A percentile compares a stretch with the other conserved stretches of the same genome.
Conservation (phyloP, 495 filamentous ascomycete species). For the Cetradonia linearis region DNA sequence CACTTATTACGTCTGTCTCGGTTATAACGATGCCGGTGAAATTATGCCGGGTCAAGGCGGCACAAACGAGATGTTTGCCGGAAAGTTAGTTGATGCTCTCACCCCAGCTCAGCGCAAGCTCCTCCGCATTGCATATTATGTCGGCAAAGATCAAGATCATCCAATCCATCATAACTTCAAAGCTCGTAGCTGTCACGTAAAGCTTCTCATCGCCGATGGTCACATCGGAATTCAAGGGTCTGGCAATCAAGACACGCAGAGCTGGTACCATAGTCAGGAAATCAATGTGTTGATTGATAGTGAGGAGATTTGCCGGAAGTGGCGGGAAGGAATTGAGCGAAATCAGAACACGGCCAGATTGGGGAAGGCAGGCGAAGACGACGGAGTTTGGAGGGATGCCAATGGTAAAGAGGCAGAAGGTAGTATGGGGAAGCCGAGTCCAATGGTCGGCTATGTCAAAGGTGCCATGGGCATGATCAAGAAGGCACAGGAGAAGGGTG, state of each 20-base stretch:
- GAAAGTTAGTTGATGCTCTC: conserved; percentile 46
- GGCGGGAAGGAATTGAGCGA: conserved; percentile 50
- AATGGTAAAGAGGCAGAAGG: conserved; percentile 13
- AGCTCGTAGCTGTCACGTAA: conserved; percentile 60
- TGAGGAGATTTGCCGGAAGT: conserved; percentile 44
- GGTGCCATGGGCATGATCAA: conserved; percentile 18
- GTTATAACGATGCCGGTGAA: conserved; percentile 71
- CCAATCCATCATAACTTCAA: conserved; percentile 55
- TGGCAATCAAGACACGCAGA: conserved; percentile 76
- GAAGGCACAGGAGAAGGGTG: conserved; percentile 15
- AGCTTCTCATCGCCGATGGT: conserved; percentile 64
- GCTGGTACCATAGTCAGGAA: conserved; percentile 67
- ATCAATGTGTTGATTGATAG: conserved; percentile 65
- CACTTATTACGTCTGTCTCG: conserved; percentile 59
- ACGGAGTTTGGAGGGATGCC: conserved; percentile 46
- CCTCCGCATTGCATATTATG: conserved; percentile 55
- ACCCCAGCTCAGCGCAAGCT: conserved; percentile 35
- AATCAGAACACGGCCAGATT: conserved; percentile 64
- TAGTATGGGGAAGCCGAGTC: conserved; percentile 12
- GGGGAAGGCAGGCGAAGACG: conserved; percentile 44
- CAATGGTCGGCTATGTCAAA: conserved; percentile 12
- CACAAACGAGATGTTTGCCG: conserved; percentile 60
- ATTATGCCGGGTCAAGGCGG: conserved; percentile 65
- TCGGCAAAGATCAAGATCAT: conserved; percentile 57
- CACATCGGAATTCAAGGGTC: conserved; percentile 50